Evolutionary conservation across 345 rosid species (phyloP).

Genomic region (Camelina sativa): DNA sequence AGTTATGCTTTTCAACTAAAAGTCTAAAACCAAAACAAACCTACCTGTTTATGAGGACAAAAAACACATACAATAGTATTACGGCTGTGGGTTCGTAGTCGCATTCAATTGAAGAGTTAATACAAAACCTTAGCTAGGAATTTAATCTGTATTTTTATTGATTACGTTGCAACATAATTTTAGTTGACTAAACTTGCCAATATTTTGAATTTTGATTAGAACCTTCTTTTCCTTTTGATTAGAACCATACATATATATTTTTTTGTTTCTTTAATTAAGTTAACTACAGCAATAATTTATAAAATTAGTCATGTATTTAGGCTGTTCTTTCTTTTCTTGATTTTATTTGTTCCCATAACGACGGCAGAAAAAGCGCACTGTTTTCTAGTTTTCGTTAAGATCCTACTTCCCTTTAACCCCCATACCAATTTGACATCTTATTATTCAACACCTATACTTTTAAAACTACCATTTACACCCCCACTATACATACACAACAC

Average conservation of each 20-base stretch:
- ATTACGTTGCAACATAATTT: not conserved
- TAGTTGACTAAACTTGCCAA: not conserved
- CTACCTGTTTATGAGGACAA: no score
- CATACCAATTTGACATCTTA: not conserved
- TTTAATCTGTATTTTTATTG: not conserved
- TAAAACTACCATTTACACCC: slow-evolving; percentile 13
- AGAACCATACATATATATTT: not conserved
- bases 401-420: not conserved
- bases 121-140: not conserved
- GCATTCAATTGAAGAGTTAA: not conserved
- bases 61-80: no score
- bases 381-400: slow-evolving; percentile 12
- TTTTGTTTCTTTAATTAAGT: not conserved
- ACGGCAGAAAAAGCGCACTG: slow-evolving; percentile 23
- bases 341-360: slow-evolving; percentile 22
- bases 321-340: slow-evolving; percentile 24
- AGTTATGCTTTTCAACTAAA: no score
- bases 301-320: slow-evolving; percentile 16
- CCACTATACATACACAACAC: not conserved
- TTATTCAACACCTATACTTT: not conserved
- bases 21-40: no score
- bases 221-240: no score
- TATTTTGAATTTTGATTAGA: not conserved
- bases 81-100: not conserved
- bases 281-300: not conserved